Evolutionary conservation across 2,329 filamentous ascomycete species (phyloP), one percentile per base, ranked within the genome.

Genomic region (Pestalotiopsis sp.): DNA sequence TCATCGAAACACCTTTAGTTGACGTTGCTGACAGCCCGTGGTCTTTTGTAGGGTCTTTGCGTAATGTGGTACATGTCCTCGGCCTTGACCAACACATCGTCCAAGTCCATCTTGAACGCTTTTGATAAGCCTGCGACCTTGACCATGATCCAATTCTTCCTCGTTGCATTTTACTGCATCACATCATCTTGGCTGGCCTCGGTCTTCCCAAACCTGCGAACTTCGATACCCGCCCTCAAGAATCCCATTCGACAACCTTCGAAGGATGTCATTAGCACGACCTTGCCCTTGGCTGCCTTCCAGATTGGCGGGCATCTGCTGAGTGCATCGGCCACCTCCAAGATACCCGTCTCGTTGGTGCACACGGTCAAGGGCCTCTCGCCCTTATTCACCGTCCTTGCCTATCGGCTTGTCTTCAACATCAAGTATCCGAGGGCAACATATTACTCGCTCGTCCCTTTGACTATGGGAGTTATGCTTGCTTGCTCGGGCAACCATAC

Each of bases 331-430:
- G 95, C 96, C 36, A 99, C 95, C 40, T 92, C 94, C 65, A 93
- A 94, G 78, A 98, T 99, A 67, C 95, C 96, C 0, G 96, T 99
- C 1, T 98, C 96, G 6, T 87, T 99, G 45, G 96, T 99, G 3
- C 96, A 99, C 81, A 99, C 96, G 1, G 98, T 99, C 82, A 99
- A 99, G 83, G 96, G 96, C 7, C 89, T 99, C 31, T 98, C 95
- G 2, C 96, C 96, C 4, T 85, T 99, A 7, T 97, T 99, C 79
- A 99, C 96, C 0, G 96, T 99, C 57, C 81, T 97, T 67, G 96
- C 96, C 66, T 99, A 99, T 79, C 91, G 96, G 66, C 81, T 97
- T 72, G 86, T 98, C 77, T 97, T 95, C 82, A 88, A 94, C 75
- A 97, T 98, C 70, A 90, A 89, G 73, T 98, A 99, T 80, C 94